Conservation (phyloP, 176 grass and related monocot genomes). For the Urochloa ruziziensis region DNA sequence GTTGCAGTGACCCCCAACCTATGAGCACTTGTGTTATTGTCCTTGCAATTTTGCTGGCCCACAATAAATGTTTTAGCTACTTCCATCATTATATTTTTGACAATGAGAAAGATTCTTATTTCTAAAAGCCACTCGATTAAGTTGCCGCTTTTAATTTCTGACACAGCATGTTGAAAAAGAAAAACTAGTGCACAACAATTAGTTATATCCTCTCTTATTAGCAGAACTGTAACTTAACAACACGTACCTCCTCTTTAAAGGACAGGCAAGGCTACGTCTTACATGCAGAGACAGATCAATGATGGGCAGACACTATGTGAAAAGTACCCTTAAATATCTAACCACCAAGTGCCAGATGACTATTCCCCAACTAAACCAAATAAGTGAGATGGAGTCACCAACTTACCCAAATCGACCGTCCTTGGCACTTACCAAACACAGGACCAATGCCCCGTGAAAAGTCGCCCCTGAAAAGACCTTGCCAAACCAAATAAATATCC, state of each 20-base stretch:
- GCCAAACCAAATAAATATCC: slow-evolving; percentile 3
- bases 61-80: slow-evolving; percentile 40
- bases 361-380: neutral
- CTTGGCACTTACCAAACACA: neutral
- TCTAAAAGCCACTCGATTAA: neutral
- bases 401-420: neutral
- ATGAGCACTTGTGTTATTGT: slow-evolving; percentile 27
- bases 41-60: slow-evolving; percentile 43
- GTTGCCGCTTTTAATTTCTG: neutral
- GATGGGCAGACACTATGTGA: neutral
- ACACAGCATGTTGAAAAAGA: neutral
- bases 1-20: slow-evolving; percentile 34
- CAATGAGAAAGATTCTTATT: neutral
- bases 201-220: too few relatives aligned
- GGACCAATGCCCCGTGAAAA: neutral
- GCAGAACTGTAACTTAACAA: too few relatives aligned
- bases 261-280: too few relatives aligned
- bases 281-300: neutral
- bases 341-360: neutral
- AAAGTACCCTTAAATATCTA: neutral
- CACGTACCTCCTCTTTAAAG: too few relatives aligned
- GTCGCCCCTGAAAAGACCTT: slow-evolving; percentile 4
- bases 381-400: neutral
- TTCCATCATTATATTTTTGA: neutral
- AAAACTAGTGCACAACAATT: too few relatives aligned